Conservation (phyloP, 208 protist species). For the Leishmania martiniquensis region DNA sequence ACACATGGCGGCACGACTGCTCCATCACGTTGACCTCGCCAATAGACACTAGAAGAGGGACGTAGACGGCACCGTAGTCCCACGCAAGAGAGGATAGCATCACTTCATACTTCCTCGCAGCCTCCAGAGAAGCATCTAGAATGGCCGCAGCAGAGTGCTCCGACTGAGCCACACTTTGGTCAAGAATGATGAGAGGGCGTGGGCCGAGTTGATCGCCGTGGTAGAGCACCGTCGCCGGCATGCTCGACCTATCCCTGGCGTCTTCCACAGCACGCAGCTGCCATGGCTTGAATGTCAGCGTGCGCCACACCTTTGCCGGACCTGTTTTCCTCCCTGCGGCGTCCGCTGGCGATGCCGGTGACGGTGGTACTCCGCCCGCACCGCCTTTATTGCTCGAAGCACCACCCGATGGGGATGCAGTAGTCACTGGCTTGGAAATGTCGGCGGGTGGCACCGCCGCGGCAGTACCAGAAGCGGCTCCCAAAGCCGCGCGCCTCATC, state of each 20-base stretch:
- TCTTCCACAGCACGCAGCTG: constrained; percentile 43
- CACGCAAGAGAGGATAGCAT: constrained; percentile 67
- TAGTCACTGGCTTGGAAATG: not conserved
- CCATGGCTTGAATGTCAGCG: constrained; percentile 64
- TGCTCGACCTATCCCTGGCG: constrained; percentile 24
- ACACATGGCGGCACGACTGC: constrained; percentile 63
- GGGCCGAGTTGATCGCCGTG: constrained; percentile 76
- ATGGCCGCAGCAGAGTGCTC: constrained; percentile 17
- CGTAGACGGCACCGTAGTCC: constrained; percentile 77
- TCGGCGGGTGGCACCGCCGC: not conserved
- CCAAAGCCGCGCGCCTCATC: not conserved
- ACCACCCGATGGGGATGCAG: not conserved
- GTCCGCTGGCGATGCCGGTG: constrained; percentile 11
- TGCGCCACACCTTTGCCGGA: constrained; percentile 33
- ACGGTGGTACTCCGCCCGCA: constrained; percentile 1
- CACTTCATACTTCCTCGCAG: constrained; percentile 59
- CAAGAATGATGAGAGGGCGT: constrained; percentile 81
- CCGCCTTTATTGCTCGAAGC: not conserved
- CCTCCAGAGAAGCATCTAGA: constrained; percentile 17
- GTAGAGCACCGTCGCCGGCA: constrained; percentile 60
- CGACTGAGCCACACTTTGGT: constrained; percentile 45
- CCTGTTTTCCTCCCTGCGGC: constrained; percentile 13
- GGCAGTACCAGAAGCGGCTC: not conserved
- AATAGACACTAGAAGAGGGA: constrained; percentile 55
- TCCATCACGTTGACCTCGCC: constrained; percentile 48